Conservation (phyloP, 2,329 filamentous ascomycete genomes). For the Colletotrichum cordylinicola region DNA sequence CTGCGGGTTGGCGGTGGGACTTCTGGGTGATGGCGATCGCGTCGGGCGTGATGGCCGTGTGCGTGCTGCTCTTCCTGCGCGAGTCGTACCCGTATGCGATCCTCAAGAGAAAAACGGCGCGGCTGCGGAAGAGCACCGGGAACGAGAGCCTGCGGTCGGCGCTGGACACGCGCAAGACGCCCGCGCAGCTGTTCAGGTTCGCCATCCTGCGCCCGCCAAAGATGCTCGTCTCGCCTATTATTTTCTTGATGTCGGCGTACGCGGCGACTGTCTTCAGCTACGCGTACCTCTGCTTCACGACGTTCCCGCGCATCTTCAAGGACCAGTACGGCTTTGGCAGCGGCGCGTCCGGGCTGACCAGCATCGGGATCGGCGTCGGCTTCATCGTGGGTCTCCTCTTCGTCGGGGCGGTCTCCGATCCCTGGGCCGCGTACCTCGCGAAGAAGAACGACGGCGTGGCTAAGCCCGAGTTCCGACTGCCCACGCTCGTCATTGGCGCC, state of each 20-base stretch:
- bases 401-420: conserved; percentile 20
- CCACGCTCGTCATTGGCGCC: conserved; percentile 23
- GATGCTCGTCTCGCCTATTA: conserved; percentile 59
- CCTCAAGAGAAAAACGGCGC: conserved; percentile 32
- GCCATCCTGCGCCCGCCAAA: conserved; percentile 49
- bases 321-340: conserved; percentile 36
- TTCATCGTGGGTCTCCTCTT: neutral
- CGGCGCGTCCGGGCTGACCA: conserved; percentile 40
- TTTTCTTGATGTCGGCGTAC: conserved; percentile 49
- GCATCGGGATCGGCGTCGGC: conserved; percentile 54
- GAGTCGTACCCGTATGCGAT: conserved; percentile 36
- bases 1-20: conserved; percentile 64
- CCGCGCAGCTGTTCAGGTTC: conserved; percentile 32
- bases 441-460: conserved; percentile 21
- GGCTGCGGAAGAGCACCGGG: conserved; percentile 36
- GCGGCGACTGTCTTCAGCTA: conserved; percentile 40
- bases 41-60: conserved; percentile 29
- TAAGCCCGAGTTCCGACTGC: conserved; percentile 27
- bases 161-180: conserved; percentile 11
- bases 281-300: conserved; percentile 43
- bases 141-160: conserved; percentile 28
- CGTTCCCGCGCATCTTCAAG: conserved; percentile 43
- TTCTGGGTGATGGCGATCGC: conserved; percentile 69
- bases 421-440: conserved; percentile 6
- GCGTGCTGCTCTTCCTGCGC: conserved; percentile 28